Conservation (phyloP, 139 green algal species). For the Diplosphaera chodatii region DNA sequence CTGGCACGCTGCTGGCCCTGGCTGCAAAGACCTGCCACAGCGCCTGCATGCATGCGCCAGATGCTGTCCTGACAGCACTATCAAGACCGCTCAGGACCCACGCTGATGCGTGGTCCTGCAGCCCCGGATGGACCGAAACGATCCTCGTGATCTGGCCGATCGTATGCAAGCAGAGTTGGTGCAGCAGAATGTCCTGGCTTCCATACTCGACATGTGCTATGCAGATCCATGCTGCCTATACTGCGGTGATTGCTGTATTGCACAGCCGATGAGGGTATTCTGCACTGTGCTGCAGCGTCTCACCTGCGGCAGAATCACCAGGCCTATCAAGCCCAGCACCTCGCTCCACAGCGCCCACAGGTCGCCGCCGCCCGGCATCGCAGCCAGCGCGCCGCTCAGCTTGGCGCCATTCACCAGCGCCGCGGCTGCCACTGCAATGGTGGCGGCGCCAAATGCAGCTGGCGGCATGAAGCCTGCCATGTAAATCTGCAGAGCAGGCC, state of each 20-base stretch:
- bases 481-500: constrained; percentile 20
- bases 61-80: no score
- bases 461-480: constrained; percentile 25
- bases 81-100: no score
- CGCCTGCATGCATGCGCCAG: no score
- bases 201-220: no score
- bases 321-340: constrained; percentile 38
- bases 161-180: no score
- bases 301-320: constrained; percentile 66
- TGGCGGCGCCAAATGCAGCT: constrained; percentile 4
- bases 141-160: no score
- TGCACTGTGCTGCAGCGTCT: neutral
- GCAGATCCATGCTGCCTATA: no score
- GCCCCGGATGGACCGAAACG: no score
- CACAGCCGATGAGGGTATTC: neutral
- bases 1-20: neutral
- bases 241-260: no score
- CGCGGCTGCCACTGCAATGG: neutral
- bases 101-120: no score
- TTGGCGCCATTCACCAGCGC: constrained; percentile 22
- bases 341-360: constrained; percentile 54
- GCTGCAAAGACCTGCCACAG: constrained; percentile 8
- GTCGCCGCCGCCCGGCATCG: neutral
- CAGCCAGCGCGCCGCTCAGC: constrained; percentile 17
- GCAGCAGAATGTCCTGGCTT: no score